A percentile compares a stretch with the other conserved stretches of the same genome.
These are phyloP conservation scores for Neofusicoccum sp. DNA, from an alignment of 2,329 filamentous ascomycete species.

Conservation along the genomic window DNA sequence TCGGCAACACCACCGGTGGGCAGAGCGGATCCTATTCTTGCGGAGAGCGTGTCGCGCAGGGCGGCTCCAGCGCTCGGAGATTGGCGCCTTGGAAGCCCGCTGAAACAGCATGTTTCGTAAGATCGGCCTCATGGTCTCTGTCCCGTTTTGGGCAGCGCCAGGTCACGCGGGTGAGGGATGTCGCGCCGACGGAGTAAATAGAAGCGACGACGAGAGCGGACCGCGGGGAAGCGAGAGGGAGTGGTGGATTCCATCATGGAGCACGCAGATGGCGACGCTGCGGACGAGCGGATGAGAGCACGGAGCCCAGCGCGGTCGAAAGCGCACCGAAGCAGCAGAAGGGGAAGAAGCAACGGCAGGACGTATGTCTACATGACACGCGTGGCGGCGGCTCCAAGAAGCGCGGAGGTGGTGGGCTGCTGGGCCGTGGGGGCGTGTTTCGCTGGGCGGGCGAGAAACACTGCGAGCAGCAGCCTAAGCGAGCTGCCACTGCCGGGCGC, in stretches of 20 bases:
- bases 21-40: neutral
- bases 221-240: neutral
- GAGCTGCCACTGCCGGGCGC: neutral
- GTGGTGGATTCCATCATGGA: neutral
- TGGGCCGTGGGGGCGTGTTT: neutral
- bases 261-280: neutral
- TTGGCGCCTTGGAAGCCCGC: neutral
- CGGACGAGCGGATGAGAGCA: neutral
- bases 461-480: neutral
- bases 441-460: slow-evolving; percentile 2
- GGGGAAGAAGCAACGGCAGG: neutral
- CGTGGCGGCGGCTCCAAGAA: neutral
- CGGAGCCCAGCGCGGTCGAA: neutral
- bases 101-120: slow-evolving; percentile 12
- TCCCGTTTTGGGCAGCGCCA: neutral
- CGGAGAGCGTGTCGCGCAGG: neutral
- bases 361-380: slow-evolving; percentile 8
- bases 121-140: neutral
- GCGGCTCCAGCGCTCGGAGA: slow-evolving; percentile 5
- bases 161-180: neutral
- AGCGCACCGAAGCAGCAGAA: neutral
- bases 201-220: neutral
- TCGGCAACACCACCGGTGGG: neutral
- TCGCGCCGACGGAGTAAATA: neutral
- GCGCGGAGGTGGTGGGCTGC: neutral